Evolutionary conservation across 208 protist genomes (phyloP).

Genomic region (Trypanosomatidae sp.): DNA sequence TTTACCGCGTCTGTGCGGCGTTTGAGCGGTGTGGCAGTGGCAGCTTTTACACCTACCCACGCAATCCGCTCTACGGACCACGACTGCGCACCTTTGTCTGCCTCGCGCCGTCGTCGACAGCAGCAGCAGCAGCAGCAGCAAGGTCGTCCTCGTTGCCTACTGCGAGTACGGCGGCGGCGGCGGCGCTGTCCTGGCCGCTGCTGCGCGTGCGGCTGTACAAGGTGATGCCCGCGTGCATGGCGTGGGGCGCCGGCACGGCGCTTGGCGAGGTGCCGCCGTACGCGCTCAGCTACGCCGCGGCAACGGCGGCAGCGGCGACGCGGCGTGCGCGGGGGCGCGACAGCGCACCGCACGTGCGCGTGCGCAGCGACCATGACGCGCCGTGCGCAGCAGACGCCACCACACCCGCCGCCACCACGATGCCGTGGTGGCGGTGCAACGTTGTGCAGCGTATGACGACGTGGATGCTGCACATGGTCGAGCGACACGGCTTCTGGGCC

Average conservation of each 20-base stretch:
- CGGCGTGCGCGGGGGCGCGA: not conserved
- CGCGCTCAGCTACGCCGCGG: conserved; percentile 86
- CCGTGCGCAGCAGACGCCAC: not conserved
- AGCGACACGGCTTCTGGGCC: conserved; percentile 88
- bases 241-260: conserved; percentile 93
- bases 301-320: conserved; percentile 8
- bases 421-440: conserved; percentile 23
- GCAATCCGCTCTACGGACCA: conserved; percentile 75
- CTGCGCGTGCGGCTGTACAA: conserved; percentile 38
- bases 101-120: conserved; percentile 6
- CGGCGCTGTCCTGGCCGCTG: conserved; percentile 5
- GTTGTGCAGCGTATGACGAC: conserved; percentile 65
- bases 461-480: conserved; percentile 67
- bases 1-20: conserved; percentile 83
- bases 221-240: conserved; percentile 68
- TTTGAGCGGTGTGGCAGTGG: conserved; percentile 69
- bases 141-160: conserved; percentile 2
- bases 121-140: conserved; percentile 1
- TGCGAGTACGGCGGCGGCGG: conserved; percentile 1
- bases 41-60: conserved; percentile 82
- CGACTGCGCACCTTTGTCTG: conserved; percentile 55
- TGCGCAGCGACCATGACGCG: not conserved
- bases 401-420: not conserved
- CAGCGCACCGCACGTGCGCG: not conserved
- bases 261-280: conserved; percentile 96